Evolutionary conservation across 164 flowering plant genomes (phyloP).

Genomic region (Tetracentron sinense): DNA sequence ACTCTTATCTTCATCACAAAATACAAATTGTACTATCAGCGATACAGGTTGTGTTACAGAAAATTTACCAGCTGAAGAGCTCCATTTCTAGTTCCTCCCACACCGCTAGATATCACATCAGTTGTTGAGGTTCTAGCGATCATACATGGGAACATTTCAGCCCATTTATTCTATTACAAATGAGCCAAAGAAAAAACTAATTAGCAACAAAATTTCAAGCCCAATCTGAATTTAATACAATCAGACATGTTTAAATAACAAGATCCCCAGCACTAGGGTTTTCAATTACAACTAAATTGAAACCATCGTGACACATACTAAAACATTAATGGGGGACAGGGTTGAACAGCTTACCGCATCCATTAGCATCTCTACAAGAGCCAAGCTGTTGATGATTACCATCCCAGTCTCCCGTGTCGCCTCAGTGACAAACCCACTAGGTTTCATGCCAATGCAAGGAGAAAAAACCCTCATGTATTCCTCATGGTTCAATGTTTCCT

Average conservation of each 20-base stretch:
- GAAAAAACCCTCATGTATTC: conserved; percentile 64
- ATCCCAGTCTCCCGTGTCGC: conserved; percentile 76
- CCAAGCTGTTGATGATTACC: conserved; percentile 85
- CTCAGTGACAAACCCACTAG: conserved; percentile 72
- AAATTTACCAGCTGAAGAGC: conserved; percentile 69
- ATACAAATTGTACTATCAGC: neutral
- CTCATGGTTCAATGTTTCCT: conserved; percentile 61
- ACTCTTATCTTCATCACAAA: no score
- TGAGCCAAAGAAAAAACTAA: conserved; percentile 1
- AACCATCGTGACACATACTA: no score
- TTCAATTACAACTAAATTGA: neutral
- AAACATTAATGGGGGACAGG: no score
- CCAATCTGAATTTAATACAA: no score
- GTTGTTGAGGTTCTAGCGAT: conserved; percentile 69
- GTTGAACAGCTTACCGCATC: conserved; percentile 53
- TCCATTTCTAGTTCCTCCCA: conserved; percentile 87
- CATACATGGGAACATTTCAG: conserved; percentile 87
- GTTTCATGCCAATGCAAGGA: conserved; percentile 76
- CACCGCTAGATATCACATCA: conserved; percentile 71
- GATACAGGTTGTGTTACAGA: neutral
- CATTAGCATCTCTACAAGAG: conserved; percentile 90
- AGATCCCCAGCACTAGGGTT: no score
- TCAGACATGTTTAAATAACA: no score
- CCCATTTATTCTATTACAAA: conserved; percentile 64
- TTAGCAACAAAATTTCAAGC: neutral